These are phyloP conservation scores for Litchi chinensis DNA, from an alignment of 345 rosid species.

Conservation along the genomic window DNA sequence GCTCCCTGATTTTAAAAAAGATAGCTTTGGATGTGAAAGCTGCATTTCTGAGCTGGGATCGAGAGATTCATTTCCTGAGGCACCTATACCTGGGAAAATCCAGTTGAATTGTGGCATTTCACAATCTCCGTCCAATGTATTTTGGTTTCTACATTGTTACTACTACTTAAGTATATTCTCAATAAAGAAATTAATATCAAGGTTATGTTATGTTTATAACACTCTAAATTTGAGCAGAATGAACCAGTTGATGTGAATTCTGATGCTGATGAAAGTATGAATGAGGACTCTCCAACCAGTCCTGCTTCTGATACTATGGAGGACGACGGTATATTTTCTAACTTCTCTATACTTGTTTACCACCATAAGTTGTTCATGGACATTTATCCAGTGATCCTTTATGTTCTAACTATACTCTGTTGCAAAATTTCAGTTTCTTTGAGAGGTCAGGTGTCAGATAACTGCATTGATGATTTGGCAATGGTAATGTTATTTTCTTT, in stretches of 20 bases:
- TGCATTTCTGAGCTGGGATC: constrained; percentile 34
- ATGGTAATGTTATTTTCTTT: constrained; percentile 40
- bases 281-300: constrained; percentile 53
- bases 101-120: constrained; percentile 37
- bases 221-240: constrained; percentile 42
- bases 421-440: constrained; percentile 46
- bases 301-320: constrained; percentile 51
- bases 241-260: constrained; percentile 51
- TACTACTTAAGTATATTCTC: constrained; percentile 12
- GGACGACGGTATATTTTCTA: constrained; percentile 42
- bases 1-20: constrained; percentile 28
- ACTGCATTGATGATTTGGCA: constrained; percentile 36
- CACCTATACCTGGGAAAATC: constrained; percentile 42
- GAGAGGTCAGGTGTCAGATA: constrained; percentile 27
- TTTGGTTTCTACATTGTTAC: constrained; percentile 20
- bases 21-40: constrained; percentile 35
- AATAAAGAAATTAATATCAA: constrained; percentile 8
- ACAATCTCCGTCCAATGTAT: constrained; percentile 61
- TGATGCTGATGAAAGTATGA: constrained; percentile 50
- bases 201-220: constrained; percentile 23
- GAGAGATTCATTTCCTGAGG: constrained; percentile 38
- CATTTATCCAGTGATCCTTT: constrained; percentile 17
- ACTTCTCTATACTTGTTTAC: constrained; percentile 2
- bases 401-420: constrained; percentile 33
- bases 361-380: constrained; percentile 4